Evolutionary conservation across 768 basidiomycete species (phyloP).

Genomic region (Rhodotorula kratochvilovae): DNA sequence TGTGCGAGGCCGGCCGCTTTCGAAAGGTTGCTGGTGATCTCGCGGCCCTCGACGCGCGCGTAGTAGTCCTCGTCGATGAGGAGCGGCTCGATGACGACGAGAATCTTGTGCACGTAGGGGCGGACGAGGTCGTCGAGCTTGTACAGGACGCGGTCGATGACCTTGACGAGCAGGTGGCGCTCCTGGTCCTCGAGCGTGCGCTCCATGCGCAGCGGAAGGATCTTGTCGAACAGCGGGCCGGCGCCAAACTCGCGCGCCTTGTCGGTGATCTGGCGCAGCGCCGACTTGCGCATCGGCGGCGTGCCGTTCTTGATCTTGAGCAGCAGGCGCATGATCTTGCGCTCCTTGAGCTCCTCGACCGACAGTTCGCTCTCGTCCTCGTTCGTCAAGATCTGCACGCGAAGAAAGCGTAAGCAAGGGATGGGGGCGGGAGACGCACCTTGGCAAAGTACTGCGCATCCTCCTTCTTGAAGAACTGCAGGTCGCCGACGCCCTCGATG

Average conservation of each 20-base stretch:
- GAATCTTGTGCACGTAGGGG: constrained; percentile 98
- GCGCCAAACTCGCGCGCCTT: constrained; percentile 98
- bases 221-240: constrained; percentile 97
- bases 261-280: constrained; percentile 95
- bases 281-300: constrained; percentile 95
- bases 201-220: constrained; percentile 95
- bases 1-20: constrained; percentile 98
- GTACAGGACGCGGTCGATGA: constrained; percentile 97
- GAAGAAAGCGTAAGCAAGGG: background rate
- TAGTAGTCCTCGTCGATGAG: constrained; percentile 89
- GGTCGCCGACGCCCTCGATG: constrained; percentile 92
- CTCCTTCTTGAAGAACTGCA: constrained; percentile 97
- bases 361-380: constrained; percentile 79
- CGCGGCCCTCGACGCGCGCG: constrained; percentile 71
- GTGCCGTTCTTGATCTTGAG: constrained; percentile 99
- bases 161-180: constrained; percentile 94
- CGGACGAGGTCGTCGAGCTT: constrained; percentile 98
- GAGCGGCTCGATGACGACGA: constrained; percentile 97
- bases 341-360: constrained; percentile 98
- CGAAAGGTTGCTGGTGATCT: constrained; percentile 97
- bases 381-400: constrained; percentile 42
- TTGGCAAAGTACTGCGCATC: constrained; percentile 98
- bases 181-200: constrained; percentile 89
- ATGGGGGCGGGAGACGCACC: constrained; percentile 50
- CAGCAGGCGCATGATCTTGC: constrained; percentile 96